Conservation (phyloP, 768 basidiomycete genomes). For the Lentinula boryana region DNA sequence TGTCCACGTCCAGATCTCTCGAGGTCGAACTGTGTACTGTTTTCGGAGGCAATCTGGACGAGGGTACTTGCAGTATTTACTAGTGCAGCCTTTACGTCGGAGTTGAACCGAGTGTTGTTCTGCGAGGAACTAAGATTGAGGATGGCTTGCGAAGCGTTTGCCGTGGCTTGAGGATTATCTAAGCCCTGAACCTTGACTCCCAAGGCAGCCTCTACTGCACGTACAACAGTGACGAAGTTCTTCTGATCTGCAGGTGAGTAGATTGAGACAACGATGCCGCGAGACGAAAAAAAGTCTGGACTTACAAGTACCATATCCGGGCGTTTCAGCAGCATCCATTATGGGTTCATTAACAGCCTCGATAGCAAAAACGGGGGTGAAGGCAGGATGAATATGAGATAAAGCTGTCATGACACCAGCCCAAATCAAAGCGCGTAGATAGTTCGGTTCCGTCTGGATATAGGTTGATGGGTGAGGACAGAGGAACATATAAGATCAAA, state of each 20-base stretch:
- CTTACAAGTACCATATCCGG: constrained; percentile 66
- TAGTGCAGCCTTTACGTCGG: constrained; percentile 24
- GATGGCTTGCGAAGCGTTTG: neutral
- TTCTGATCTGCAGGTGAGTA: constrained; percentile 46
- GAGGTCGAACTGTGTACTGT: constrained; percentile 4
- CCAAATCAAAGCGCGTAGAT: constrained; percentile 76
- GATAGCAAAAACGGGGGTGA: constrained; percentile 60
- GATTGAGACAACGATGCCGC: neutral
- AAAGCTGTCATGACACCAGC: constrained; percentile 73
- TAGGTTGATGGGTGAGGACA: neutral
- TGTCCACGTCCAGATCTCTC: neutral
- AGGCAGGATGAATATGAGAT: constrained; percentile 63
- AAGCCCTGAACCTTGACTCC: constrained; percentile 35
- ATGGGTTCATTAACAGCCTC: constrained; percentile 78
- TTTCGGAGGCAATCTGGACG: constrained; percentile 20
- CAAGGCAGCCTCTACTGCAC: constrained; percentile 55
- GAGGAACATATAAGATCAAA: neutral
- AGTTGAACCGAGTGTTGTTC: constrained; percentile 15
- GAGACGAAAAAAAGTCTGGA: constrained; percentile 1
- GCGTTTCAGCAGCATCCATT: constrained; percentile 63
- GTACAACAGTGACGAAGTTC: constrained; percentile 63
- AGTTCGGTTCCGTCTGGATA: constrained; percentile 60
- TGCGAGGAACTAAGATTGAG: neutral
- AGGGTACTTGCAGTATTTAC: constrained; percentile 32
- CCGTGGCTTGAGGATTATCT: neutral